Evolutionary conservation across 2,329 filamentous ascomycete species (phyloP).

Genomic region (Colletotrichum kahawae): DNA sequence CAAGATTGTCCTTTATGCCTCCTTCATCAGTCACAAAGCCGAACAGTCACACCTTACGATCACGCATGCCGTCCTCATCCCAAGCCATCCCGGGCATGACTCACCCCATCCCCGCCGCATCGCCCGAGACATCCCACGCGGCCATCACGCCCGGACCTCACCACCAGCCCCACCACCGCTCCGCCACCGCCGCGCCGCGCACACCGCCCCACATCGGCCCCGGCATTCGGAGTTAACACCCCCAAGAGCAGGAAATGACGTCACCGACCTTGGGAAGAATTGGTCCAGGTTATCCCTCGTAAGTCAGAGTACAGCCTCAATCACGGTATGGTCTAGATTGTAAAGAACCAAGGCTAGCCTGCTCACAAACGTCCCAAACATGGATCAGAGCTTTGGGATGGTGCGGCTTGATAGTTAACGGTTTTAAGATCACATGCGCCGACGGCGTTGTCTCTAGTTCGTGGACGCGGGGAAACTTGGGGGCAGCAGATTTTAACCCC

Average conservation of each 20-base stretch:
- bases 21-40: background rate
- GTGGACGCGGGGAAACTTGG: background rate
- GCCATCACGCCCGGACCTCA: background rate
- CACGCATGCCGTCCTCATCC: background rate
- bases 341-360: background rate
- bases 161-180: background rate
- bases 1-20: background rate
- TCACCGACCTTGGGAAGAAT: background rate
- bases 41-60: background rate
- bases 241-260: background rate
- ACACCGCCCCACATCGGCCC: background rate
- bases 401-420: background rate
- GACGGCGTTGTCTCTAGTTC: background rate
- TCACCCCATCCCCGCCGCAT: background rate
- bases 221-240: background rate
- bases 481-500: accelerated
- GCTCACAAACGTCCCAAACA: background rate
- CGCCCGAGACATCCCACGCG: too few species aligned
- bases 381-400: background rate
- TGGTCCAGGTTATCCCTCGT: background rate
- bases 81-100: background rate
- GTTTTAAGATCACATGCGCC: background rate
- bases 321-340: background rate
- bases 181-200: background rate
- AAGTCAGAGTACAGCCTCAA: background rate